These are phyloP conservation scores for Mycena chlorophos DNA, from an alignment of 768 basidiomycete genomes.

Conservation along the genomic window DNA sequence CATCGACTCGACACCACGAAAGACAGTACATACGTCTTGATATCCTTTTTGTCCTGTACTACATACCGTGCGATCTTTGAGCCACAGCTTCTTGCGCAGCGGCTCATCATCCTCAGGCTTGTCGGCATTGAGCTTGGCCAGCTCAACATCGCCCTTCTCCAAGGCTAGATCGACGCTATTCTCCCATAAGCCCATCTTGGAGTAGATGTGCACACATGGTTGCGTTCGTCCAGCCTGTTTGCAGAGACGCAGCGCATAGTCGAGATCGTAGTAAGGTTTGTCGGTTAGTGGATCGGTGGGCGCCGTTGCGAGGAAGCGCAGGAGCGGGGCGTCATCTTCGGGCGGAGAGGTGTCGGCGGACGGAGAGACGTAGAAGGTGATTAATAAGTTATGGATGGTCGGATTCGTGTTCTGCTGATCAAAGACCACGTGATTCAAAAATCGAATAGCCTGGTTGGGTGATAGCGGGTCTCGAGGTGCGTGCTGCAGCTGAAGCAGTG, in stretches of 20 bases:
- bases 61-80: conserved; percentile 99
- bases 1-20: conserved; percentile 2
- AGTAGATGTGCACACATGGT: conserved; percentile 94
- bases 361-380: conserved; percentile 77
- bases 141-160: conserved; percentile 90
- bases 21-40: conserved; percentile 78
- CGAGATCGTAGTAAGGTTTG: conserved; percentile 93
- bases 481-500: conserved; percentile 80
- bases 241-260: conserved; percentile 93
- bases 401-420: conserved; percentile 77
- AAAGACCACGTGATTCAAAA: conserved; percentile 83
- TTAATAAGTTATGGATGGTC: conserved; percentile 90
- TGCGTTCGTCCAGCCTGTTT: conserved; percentile 78
- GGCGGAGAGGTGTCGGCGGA: conserved; percentile 37
- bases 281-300: conserved; percentile 81
- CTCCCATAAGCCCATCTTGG: conserved; percentile 96
- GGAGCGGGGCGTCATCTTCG: conserved; percentile 71
- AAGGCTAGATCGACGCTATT: conserved; percentile 94
- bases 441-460: conserved; percentile 86
- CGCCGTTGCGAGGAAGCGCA: conserved; percentile 80
- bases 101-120: conserved; percentile 88
- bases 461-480: conserved; percentile 68
- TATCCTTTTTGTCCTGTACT: conserved; percentile 96
- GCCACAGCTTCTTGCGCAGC: conserved; percentile 91
- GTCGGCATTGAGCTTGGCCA: conserved; percentile 94